Conservation (phyloP, 1,139 yeast species). For the Hansenula lynferdii region DNA sequence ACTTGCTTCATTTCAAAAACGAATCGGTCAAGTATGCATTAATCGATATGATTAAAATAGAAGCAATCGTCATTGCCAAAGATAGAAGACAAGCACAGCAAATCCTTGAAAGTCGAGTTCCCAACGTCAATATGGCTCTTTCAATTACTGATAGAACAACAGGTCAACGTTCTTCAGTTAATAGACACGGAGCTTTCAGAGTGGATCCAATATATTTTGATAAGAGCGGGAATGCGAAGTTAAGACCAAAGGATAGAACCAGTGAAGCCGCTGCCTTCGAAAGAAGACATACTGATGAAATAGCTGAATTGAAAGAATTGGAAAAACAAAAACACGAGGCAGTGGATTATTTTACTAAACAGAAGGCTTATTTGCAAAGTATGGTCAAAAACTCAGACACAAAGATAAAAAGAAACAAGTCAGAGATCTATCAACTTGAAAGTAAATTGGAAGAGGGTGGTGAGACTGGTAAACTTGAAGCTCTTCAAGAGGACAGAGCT, state of each 20-base stretch:
- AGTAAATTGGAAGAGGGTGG: conserved; percentile 29
- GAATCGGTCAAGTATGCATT: conserved; percentile 54
- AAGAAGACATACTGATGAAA: conserved; percentile 8
- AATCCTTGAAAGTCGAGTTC: conserved; percentile 31
- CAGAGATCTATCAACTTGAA: conserved; percentile 20
- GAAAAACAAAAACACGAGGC: conserved; percentile 14
- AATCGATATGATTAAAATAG: conserved; percentile 62
- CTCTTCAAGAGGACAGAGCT: conserved; percentile 25
- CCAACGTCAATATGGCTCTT: conserved; percentile 44
- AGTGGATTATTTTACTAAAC: neutral
- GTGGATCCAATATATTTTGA: conserved; percentile 55
- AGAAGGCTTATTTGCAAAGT: too few relatives aligned
- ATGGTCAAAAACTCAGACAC: too few relatives aligned
- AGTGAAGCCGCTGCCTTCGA: conserved; percentile 19
- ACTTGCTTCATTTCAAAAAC: conserved; percentile 52
- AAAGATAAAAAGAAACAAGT: conserved; percentile 4
- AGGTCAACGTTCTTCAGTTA: conserved; percentile 37
- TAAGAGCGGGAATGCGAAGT: conserved; percentile 17
- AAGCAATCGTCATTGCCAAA: conserved; percentile 49
- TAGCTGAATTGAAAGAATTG: conserved; percentile 18
- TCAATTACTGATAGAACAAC: conserved; percentile 39
- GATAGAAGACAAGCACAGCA: conserved; percentile 48
- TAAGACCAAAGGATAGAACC: conserved; percentile 19
- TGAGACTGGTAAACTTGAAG: conserved; percentile 34
- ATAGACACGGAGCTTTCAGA: conserved; percentile 38